A percentile compares a stretch with the other conserved stretches of the same genome.
These are phyloP conservation scores for Cystobasidium slooffiae DNA, from an alignment of 1,284 basidiomycete species.

Conservation along the genomic window DNA sequence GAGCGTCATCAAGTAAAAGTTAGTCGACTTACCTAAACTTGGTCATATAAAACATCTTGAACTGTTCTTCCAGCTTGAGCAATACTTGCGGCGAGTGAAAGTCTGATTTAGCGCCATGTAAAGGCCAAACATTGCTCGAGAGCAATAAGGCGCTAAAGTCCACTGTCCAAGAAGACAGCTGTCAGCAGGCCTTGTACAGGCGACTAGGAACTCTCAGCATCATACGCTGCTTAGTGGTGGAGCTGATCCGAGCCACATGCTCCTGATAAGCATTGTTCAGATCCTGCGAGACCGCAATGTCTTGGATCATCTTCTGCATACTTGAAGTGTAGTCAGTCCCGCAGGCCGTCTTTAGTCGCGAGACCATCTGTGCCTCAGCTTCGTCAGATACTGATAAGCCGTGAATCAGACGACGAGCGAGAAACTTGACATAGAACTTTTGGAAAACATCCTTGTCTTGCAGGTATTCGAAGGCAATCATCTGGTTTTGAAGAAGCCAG, in stretches of 20 bases:
- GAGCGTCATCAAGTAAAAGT: neutral
- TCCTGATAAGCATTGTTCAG: slow-evolving; percentile 96
- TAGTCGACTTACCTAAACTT: slow-evolving; percentile 66
- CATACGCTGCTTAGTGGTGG: slow-evolving; percentile 58
- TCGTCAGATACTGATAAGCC: slow-evolving; percentile 93
- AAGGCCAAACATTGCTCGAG: slow-evolving; percentile 96
- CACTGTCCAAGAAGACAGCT: slow-evolving; percentile 60
- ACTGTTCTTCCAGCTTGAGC: slow-evolving; percentile 82
- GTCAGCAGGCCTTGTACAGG: neutral
- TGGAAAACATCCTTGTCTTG: slow-evolving; percentile 99
- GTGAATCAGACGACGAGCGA: slow-evolving; percentile 92
- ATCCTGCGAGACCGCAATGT: slow-evolving; percentile 95
- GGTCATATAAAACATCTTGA: slow-evolving; percentile 89
- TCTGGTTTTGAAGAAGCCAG: slow-evolving; percentile 65
- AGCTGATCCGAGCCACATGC: slow-evolving; percentile 64
- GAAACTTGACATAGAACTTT: slow-evolving; percentile 95
- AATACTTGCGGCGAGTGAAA: slow-evolving; percentile 90
- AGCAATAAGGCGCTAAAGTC: slow-evolving; percentile 93
- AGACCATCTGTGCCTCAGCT: slow-evolving; percentile 96
- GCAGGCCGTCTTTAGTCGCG: slow-evolving; percentile 95
- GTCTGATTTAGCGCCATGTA: slow-evolving; percentile 76
- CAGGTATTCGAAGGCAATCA: slow-evolving; percentile 98
- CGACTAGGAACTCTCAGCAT: slow-evolving; percentile 64
- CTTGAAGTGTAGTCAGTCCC: slow-evolving; percentile 99
- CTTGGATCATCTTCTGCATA: slow-evolving; percentile 92